Evolutionary conservation across 768 basidiomycete species (phyloP), one percentile per base, ranked within the genome.

Genomic region (Serpula lacrymans): DNA sequence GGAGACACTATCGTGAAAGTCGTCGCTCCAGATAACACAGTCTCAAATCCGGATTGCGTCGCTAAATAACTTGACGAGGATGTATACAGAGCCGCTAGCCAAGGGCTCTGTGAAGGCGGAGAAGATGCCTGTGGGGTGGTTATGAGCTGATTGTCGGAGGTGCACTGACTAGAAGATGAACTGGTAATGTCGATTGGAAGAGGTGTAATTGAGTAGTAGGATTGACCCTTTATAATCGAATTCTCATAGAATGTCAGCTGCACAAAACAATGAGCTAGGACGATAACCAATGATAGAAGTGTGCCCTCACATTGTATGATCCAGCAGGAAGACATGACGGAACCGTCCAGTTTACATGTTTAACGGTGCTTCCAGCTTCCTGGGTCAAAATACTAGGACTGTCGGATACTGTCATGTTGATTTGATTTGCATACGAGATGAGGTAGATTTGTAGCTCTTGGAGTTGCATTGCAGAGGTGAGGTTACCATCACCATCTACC

Each of bases 221-320:
- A 47, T 17, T 53, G 35, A 20, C 53, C 55, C 22, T 68, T 54
- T 26, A 68, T 53, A 18, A 57, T 54, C 3, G 67, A 66, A 3
- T 50, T 44, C 46, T 77, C 74, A 45, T 76, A 74, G 34, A 72
- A 60, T 2, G 72, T 75, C 27, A 74, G 50, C 74, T 77, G 39
- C 9, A 21, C n/a, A 27, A 17, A 14, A 2, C 20, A 25, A 24
- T 21, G 39, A 38, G 38, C 47, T 28, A 35, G 17, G 28, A 25
- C 6, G 24, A 26, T 20, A 17, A 20, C 26, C 37, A 10, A n/a
- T n/a, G 25, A 29, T 26, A 14, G 8, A 18, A 14, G n/a, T 33
- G 14, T 33, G 6, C n/a, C 41, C 67, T 35, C 47, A 75, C 74
- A 45, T 74, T 74, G 44, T 74, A 74, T 10, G 54, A 37, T 17